These are phyloP conservation scores for Esteya vermicola DNA, from an alignment of 2,329 filamentous ascomycete genomes.

Conservation along the genomic window DNA sequence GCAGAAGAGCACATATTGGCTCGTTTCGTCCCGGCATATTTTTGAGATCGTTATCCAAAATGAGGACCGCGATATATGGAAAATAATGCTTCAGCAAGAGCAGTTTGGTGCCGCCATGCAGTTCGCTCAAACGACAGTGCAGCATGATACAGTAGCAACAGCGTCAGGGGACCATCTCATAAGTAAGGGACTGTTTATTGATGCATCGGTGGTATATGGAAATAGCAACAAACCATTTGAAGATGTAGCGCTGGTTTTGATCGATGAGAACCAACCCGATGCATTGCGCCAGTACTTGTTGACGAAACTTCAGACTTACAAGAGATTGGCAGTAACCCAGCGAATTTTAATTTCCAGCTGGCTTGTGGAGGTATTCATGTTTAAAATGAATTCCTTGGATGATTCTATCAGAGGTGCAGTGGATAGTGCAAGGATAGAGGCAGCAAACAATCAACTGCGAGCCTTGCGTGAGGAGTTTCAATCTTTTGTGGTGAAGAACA, in stretches of 20 bases:
- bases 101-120: constrained; percentile 80
- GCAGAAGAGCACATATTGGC: constrained; percentile 95
- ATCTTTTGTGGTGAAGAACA: constrained; percentile 76
- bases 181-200: constrained; percentile 63
- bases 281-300: constrained; percentile 80
- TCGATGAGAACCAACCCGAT: constrained; percentile 81
- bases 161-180: constrained; percentile 84
- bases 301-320: constrained; percentile 68
- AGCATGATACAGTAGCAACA: constrained; percentile 84
- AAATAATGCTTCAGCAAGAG: constrained; percentile 74
- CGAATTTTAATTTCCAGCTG: constrained; percentile 89
- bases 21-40: constrained; percentile 82
- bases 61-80: constrained; percentile 88
- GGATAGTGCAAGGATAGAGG: constrained; percentile 48
- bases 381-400: constrained; percentile 85
- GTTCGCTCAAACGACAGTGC: constrained; percentile 64
- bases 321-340: constrained; percentile 79
- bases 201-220: constrained; percentile 83
- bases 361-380: constrained; percentile 95
- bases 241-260: constrained; percentile 80
- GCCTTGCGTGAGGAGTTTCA: constrained; percentile 66
- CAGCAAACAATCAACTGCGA: constrained; percentile 54
- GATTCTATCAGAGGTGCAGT: constrained; percentile 86
- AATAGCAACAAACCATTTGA: constrained; percentile 96
- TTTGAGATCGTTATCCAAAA: constrained; percentile 86